A percentile compares a stretch with the other conserved stretches of the same genome.
Evolutionary conservation across 371 early-diverging fungal genomes (phyloP).

Genomic region (Chytridiales sp.): DNA sequence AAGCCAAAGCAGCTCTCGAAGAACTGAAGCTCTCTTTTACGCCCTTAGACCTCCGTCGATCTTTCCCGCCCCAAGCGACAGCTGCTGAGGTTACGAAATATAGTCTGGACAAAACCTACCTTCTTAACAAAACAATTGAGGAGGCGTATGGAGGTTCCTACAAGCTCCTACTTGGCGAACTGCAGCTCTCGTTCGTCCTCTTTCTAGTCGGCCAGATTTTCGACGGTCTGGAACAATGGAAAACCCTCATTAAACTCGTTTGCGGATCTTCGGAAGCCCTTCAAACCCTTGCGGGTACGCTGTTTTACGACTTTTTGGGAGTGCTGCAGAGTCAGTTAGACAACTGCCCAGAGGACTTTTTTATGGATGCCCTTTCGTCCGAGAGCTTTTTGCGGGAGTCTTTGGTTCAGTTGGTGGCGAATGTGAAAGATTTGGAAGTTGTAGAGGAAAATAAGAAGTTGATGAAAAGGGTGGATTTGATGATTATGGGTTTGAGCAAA

Average conservation of each 20-base stretch:
- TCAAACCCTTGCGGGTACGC: background rate
- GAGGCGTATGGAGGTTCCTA: conserved; percentile 49
- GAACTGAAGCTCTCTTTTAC: conserved; percentile 35
- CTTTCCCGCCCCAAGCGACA: conserved; percentile 74
- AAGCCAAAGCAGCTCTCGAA: too few relatives aligned
- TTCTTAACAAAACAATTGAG: conserved; percentile 57
- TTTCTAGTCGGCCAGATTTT: conserved; percentile 81
- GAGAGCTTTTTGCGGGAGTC: conserved; percentile 64
- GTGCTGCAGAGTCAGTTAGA: conserved; percentile 63
- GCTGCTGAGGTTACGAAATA: conserved; percentile 74
- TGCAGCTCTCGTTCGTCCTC: conserved; percentile 80
- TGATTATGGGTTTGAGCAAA: conserved; percentile 3
- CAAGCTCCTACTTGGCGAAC: conserved; percentile 67
- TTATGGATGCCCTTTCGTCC: conserved; percentile 66
- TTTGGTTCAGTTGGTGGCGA: conserved; percentile 21
- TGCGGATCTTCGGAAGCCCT: conserved; percentile 60
- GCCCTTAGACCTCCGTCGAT: conserved; percentile 72
- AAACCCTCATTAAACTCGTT: conserved; percentile 69
- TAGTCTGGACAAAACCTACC: conserved; percentile 88
- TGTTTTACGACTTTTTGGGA: conserved; percentile 27
- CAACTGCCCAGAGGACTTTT: conserved; percentile 83
- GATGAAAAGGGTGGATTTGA: conserved; percentile 32
- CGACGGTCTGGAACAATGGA: conserved; percentile 89
- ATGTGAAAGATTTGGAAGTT: conserved; percentile 10
- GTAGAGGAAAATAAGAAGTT: conserved; percentile 42